Conservation (phyloP, 2,329 filamentous ascomycete genomes). For the Arthrobotrys sphaeroides region DNA sequence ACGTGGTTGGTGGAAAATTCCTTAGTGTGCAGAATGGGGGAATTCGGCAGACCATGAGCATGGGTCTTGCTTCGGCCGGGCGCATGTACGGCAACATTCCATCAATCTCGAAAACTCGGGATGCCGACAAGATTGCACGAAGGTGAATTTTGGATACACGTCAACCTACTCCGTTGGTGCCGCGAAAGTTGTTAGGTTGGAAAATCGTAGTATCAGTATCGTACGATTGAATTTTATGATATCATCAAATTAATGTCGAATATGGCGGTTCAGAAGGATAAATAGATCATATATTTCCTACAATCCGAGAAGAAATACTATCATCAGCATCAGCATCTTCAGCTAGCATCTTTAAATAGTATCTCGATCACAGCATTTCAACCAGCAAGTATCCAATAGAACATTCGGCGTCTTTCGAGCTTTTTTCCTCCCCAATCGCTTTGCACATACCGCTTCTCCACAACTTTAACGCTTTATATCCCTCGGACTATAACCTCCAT, state of each 20-base stretch:
- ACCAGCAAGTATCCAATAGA: not conserved
- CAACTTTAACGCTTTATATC: too few species aligned
- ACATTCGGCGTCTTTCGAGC: not conserved
- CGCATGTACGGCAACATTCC: not conserved
- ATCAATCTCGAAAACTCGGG: not conserved
- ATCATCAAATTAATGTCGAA: conserved; percentile 14
- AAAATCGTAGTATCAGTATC: not conserved
- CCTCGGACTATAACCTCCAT: too few species aligned
- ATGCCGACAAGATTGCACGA: not conserved
- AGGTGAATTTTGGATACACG: not conserved
- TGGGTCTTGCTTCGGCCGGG: not conserved
- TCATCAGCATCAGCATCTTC: conserved; percentile 34
- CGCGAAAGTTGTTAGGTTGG: not conserved
- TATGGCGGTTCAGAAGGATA: not conserved
- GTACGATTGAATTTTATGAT: conserved; percentile 5
- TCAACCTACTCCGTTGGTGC: conserved; percentile 5
- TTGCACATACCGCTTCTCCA: too few species aligned
- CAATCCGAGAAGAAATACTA: not conserved
- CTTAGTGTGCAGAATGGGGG: not conserved
- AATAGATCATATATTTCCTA: conserved; percentile 23
- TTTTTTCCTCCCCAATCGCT: not conserved
- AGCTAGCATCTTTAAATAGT: too few species aligned
- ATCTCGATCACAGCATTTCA: not conserved
- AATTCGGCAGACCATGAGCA: not conserved
- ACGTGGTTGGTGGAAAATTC: conserved; percentile 19